phyloP scores from a whole-genome alignment of 1,284 basidiomycete species.

The Rhizoctonia solani region DNA sequence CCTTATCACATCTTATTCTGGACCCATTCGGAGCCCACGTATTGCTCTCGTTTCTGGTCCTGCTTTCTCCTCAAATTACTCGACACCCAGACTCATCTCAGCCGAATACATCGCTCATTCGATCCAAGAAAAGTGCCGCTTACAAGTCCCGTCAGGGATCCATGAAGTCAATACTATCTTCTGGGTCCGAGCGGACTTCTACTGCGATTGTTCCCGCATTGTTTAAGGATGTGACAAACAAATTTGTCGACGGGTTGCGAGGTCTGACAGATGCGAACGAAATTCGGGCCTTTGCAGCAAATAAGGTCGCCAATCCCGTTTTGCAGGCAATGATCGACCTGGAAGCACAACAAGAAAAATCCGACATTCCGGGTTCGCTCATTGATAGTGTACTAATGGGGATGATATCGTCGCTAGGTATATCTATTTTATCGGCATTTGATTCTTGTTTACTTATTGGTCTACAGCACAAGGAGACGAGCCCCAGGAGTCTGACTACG shows the following conservation, averaged over 20 bases:
- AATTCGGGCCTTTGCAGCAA: constrained; percentile 77
- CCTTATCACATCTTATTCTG: constrained; percentile 66
- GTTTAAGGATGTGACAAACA: constrained; percentile 57
- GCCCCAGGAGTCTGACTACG: constrained; percentile 62
- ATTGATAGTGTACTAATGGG: constrained; percentile 83
- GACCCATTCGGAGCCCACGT: constrained; percentile 90
- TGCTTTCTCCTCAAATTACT: constrained; percentile 65
- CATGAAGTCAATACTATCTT: constrained; percentile 73
- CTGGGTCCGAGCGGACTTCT: constrained; percentile 45
- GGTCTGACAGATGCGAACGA: constrained; percentile 68
- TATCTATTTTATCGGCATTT: constrained; percentile 43
- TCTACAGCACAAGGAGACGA: constrained; percentile 48
- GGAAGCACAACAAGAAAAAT: constrained; percentile 67
- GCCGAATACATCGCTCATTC: constrained; percentile 45
- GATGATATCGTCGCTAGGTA: constrained; percentile 69
- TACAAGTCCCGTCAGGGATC: constrained; percentile 77
- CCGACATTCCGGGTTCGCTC: constrained; percentile 67
- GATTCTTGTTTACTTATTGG: not conserved
- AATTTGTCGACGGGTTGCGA: constrained; percentile 60
- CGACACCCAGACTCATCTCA: constrained; percentile 10
- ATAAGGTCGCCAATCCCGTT: constrained; percentile 79
- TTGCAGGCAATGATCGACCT: constrained; percentile 82
- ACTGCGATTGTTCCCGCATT: constrained; percentile 51
- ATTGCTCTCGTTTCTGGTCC: constrained; percentile 72
- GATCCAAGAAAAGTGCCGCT: constrained; percentile 72